Conservation (phyloP, 2,329 filamentous ascomycete genomes). For the Gaeumannomyces sp. region DNA sequence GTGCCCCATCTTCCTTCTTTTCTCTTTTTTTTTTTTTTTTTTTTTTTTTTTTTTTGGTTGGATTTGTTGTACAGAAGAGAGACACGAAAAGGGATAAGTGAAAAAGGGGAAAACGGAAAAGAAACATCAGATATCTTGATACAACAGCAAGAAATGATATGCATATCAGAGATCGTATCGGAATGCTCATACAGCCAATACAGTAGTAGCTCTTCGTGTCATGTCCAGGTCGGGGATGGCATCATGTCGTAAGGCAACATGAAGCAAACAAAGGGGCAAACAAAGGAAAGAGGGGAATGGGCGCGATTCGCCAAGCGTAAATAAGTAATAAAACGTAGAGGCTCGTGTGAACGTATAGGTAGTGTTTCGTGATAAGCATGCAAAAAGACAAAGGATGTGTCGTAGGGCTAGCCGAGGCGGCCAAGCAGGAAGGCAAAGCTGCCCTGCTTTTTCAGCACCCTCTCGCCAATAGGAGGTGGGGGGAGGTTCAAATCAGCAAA, state of each 20-base stretch:
- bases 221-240: background rate
- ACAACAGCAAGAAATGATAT: background rate
- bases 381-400: background rate
- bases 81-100: background rate
- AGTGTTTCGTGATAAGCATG: background rate
- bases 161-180: background rate
- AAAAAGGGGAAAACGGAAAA: background rate
- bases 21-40: background rate
- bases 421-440: constrained; percentile 1
- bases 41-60: background rate
- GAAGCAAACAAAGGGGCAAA: background rate
- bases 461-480: background rate
- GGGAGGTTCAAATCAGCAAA: background rate
- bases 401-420: background rate
- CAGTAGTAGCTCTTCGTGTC: background rate
- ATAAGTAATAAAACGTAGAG: background rate
- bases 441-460: background rate
- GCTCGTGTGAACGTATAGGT: background rate
- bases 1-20: background rate
- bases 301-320: background rate
- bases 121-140: background rate
- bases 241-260: constrained; percentile 10
- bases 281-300: background rate
- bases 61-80: background rate
- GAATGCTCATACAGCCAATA: background rate